Conservation (phyloP, 2,329 filamentous ascomycete species). For the Colletotrichum gigasporum region DNA sequence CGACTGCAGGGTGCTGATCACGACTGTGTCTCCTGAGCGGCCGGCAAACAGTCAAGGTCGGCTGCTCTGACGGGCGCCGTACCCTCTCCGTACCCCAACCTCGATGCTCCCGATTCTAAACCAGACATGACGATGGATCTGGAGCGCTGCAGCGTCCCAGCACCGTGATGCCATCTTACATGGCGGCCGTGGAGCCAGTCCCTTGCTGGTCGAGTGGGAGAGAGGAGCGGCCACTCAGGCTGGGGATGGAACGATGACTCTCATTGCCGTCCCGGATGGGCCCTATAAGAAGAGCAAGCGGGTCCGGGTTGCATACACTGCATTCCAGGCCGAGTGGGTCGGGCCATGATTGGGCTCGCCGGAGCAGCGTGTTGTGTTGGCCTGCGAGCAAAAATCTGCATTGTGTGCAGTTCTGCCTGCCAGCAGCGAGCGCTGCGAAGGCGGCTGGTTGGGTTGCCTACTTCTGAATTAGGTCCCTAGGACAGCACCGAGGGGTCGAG, state of each 20-base stretch:
- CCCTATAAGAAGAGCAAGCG: constrained; percentile 36
- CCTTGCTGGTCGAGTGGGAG: not conserved
- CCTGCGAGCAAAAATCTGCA: constrained; percentile 24
- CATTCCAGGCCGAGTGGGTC: constrained; percentile 36
- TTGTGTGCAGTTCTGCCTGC: constrained; percentile 16
- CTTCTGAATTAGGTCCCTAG: too few species aligned
- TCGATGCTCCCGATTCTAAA: too few species aligned
- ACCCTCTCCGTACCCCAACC: not conserved
- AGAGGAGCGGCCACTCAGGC: not conserved
- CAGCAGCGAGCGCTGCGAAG: constrained; percentile 5
- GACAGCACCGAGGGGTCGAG: not conserved
- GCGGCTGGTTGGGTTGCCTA: constrained; percentile 1
- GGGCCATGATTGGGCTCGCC: constrained; percentile 35
- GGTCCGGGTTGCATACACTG: constrained; percentile 37
- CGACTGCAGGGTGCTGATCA: not conserved
- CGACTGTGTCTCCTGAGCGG: too few species aligned
- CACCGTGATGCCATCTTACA: constrained; percentile 31
- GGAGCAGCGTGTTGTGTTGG: constrained; percentile 33
- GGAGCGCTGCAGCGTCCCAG: constrained; percentile 13
- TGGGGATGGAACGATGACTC: constrained; percentile 35
- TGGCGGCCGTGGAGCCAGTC: not conserved
- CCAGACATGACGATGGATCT: not conserved
- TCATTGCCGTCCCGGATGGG: constrained; percentile 33
- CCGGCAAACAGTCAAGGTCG: too few species aligned
- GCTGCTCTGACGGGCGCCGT: not conserved